Conservation (phyloP, 2,329 filamentous ascomycete species). For the Malbranchea cinnamomea region DNA sequence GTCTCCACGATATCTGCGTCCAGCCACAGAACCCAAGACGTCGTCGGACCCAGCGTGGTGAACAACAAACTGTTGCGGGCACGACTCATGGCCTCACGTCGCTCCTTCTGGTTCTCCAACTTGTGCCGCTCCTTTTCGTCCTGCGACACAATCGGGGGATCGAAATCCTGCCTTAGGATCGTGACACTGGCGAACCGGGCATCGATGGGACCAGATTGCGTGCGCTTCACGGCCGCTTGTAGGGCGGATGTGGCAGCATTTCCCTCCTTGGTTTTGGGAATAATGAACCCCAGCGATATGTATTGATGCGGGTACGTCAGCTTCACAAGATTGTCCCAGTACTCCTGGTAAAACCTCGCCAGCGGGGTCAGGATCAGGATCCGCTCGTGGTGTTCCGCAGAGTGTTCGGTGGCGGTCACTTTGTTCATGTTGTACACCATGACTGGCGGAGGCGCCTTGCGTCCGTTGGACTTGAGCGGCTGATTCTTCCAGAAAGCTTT, state of each 20-base stretch:
- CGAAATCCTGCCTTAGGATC: conserved; percentile 90
- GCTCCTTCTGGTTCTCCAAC: conserved; percentile 71
- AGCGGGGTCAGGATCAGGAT: conserved; percentile 87
- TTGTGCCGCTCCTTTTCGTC: conserved; percentile 83
- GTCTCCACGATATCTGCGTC: conserved; percentile 87
- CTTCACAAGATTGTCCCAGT: conserved; percentile 84
- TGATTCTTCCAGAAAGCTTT: conserved; percentile 58
- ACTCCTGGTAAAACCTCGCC: conserved; percentile 80
- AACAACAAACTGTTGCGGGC: conserved; percentile 91
- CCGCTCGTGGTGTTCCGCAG: conserved; percentile 65
- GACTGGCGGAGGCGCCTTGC: conserved; percentile 59
- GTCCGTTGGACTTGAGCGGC: conserved; percentile 30
- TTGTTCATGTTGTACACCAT: conserved; percentile 92
- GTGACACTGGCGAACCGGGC: conserved; percentile 84
- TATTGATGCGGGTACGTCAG: conserved; percentile 85
- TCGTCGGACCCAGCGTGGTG: conserved; percentile 78
- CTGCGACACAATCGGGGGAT: conserved; percentile 65
- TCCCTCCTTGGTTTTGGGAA: conserved; percentile 84
- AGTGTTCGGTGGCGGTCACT: conserved; percentile 65
- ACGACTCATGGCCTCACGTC: conserved; percentile 79
- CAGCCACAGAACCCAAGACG: conserved; percentile 94
- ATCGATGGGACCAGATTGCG: conserved; percentile 66
- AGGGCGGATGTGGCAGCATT: conserved; percentile 71
- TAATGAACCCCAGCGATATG: conserved; percentile 89
- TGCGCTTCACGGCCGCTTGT: conserved; percentile 71